Conservation (phyloP, 2,329 filamentous ascomycete species). For the Hypoxylon sp. region DNA sequence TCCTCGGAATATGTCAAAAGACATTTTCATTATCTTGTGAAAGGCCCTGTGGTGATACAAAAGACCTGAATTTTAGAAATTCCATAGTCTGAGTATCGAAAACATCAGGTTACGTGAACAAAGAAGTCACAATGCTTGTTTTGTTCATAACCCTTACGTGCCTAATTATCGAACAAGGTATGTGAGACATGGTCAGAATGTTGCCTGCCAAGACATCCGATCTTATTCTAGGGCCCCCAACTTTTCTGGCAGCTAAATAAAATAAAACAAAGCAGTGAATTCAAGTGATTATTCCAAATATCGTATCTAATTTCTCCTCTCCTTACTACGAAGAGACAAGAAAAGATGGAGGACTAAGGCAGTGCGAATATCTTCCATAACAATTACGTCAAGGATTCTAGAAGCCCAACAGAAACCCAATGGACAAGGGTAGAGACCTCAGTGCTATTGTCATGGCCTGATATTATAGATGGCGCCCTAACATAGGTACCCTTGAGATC, state of each 20-base stretch:
- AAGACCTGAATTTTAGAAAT: slow-evolving; percentile 3
- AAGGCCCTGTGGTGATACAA: background rate
- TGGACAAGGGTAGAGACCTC: background rate
- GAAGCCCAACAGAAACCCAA: background rate
- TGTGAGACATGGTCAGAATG: slow-evolving; percentile 40
- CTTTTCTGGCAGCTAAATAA: background rate
- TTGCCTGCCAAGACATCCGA: slow-evolving; percentile 39
- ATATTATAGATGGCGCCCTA: background rate
- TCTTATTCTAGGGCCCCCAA: slow-evolving; percentile 15
- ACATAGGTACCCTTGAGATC: slow-evolving; percentile 7
- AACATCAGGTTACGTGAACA: slow-evolving; percentile 3
- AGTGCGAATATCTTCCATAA: slow-evolving; percentile 11
- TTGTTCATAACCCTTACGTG: background rate
- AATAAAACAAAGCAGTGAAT: background rate
- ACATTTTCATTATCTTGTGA: slow-evolving; percentile 7
- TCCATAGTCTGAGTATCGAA: slow-evolving; percentile 3
- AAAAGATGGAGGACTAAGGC: slow-evolving; percentile 1
- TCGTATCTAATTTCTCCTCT: background rate
- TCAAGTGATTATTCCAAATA: slow-evolving; percentile 2
- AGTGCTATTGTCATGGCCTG: background rate
- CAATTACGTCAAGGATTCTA: background rate
- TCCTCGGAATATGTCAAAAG: background rate
- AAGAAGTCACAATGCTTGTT: background rate
- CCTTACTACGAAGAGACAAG: background rate
- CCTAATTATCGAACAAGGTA: slow-evolving; percentile 6